These are phyloP conservation scores for Blastocystis sp. DNA, from an alignment of 352 stramenopile genomes.

Conservation along the genomic window DNA sequence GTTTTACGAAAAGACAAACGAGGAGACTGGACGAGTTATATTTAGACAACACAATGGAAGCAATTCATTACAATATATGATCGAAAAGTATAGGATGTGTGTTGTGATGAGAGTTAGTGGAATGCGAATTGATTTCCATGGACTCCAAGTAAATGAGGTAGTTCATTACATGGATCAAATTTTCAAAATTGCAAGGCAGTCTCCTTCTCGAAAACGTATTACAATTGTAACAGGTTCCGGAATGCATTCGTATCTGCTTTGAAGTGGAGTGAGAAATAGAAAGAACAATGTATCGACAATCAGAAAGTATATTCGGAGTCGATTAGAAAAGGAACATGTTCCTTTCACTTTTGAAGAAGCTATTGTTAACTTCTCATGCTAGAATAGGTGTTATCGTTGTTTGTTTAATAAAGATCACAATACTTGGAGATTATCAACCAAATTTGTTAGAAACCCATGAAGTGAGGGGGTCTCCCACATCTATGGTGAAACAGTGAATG, in stretches of 20 bases:
- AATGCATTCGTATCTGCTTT: neutral
- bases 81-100: neutral
- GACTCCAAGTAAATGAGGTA: constrained; percentile 21
- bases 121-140: constrained; percentile 10
- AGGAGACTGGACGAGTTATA: neutral
- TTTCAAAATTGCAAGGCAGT: neutral
- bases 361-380: neutral
- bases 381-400: neutral
- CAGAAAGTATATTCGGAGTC: neutral
- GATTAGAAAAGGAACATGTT: neutral
- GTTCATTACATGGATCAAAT: constrained; percentile 22
- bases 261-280: neutral
- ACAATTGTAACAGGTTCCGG: constrained; percentile 21
- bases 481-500: no score
- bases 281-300: neutral
- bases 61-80: neutral
- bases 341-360: neutral
- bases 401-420: neutral
- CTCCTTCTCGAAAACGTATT: neutral
- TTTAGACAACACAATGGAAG: neutral
- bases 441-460: neutral
- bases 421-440: neutral
- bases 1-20: neutral
- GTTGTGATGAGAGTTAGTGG: neutral
- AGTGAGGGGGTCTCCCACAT: no score